These are phyloP conservation scores for Pleurotus giganteus DNA, from an alignment of 768 basidiomycete genomes.

Conservation along the genomic window DNA sequence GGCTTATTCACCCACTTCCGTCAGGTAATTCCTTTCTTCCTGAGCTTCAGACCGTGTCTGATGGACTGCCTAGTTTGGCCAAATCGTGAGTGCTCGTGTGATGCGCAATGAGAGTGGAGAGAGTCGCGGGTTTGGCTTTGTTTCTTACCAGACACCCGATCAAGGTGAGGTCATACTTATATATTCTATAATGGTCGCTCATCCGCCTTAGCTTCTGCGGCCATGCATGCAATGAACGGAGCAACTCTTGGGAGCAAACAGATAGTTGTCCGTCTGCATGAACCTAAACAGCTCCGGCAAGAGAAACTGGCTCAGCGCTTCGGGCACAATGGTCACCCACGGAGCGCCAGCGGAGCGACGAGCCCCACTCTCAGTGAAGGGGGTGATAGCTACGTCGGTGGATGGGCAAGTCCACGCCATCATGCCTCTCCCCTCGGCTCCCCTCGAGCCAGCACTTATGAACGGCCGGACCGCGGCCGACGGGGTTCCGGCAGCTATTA, in stretches of 20 bases:
- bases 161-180: constrained; percentile 51
- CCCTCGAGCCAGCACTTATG: constrained; percentile 49
- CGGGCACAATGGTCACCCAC: constrained; percentile 75
- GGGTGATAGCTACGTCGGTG: constrained; percentile 64
- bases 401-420: constrained; percentile 73
- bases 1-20: constrained; percentile 81
- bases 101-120: constrained; percentile 85
- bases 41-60: constrained; percentile 16
- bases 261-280: constrained; percentile 84
- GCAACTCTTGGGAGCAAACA: constrained; percentile 67
- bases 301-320: constrained; percentile 87
- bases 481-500: constrained; percentile 87
- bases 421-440: constrained; percentile 52
- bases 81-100: constrained; percentile 90
- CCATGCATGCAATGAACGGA: constrained; percentile 83
- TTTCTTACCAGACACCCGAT: constrained; percentile 80
- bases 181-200: constrained; percentile 3
- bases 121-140: constrained; percentile 89
- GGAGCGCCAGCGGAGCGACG: constrained; percentile 79
- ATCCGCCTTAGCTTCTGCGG: constrained; percentile 54
- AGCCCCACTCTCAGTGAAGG: constrained; percentile 82
- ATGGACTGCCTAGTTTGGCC: constrained; percentile 59
- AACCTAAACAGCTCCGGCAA: constrained; percentile 88
- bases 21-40: constrained; percentile 43
- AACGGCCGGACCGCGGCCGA: constrained; percentile 63